phyloP scores from a whole-genome alignment of 768 basidiomycete species.

The Suillus spraguei region DNA sequence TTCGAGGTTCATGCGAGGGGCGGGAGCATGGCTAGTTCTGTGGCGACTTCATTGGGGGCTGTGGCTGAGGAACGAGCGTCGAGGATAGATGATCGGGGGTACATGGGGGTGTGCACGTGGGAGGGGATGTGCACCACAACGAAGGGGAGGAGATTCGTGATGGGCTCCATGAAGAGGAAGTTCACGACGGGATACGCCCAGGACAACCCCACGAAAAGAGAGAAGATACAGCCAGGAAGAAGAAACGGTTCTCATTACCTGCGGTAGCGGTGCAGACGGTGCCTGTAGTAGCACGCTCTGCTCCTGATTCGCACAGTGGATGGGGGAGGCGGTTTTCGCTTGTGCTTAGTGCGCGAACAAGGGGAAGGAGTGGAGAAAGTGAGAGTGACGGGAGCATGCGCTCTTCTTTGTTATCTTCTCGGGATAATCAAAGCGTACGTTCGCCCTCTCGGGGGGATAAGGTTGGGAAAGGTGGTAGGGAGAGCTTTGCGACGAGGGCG shows the following conservation, averaged over 20 bases:
- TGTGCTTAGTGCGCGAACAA: constrained; percentile 46
- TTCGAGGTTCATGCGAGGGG: constrained; percentile 45
- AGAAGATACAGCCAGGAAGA: constrained; percentile 64
- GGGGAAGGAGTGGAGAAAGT: constrained; percentile 22
- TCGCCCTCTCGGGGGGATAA: constrained; percentile 12
- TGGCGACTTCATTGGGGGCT: constrained; percentile 29
- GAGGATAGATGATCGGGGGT: constrained; percentile 4
- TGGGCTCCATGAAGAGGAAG: not conserved
- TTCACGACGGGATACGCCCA: not conserved
- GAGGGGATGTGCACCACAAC: not conserved
- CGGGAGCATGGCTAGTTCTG: constrained; percentile 31
- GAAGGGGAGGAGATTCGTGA: not conserved
- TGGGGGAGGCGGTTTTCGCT: constrained; percentile 57
- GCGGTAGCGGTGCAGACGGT: constrained; percentile 77
- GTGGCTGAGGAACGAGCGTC: constrained; percentile 7
- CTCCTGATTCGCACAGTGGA: constrained; percentile 22
- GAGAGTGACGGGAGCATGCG: constrained; percentile 17
- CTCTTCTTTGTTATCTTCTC: not conserved
- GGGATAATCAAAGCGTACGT: not conserved
- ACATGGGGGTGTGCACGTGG: constrained; percentile 15
- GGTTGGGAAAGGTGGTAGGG: constrained; percentile 21
- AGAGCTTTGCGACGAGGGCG: constrained; percentile 32
- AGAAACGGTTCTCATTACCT: constrained; percentile 75
- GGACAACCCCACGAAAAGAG: constrained; percentile 18
- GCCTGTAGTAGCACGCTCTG: constrained; percentile 63